Evolutionary conservation across 2,329 filamentous ascomycete species (phyloP), one percentile per base, ranked within the genome.

Genomic region (Neodidymelliopsis sp.): DNA sequence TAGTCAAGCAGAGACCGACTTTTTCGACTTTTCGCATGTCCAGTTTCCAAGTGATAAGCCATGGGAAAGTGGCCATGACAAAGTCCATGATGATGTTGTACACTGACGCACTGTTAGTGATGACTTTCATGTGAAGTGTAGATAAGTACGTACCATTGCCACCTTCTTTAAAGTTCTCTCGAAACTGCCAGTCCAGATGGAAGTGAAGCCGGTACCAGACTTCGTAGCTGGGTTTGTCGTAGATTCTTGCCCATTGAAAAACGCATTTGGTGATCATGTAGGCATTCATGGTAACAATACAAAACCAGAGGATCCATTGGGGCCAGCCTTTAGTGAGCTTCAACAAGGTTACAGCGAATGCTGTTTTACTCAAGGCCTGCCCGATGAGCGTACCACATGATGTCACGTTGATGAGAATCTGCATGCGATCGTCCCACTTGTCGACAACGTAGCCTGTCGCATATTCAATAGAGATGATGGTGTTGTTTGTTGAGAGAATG

Each of bases 21-120:
- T 81, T 82, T 51, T 82, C 79, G 0, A 69, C 69, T 19, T 62
- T 71, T 20, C 74, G 71, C 74, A 82, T 80, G 44, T 78, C 76
- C 33, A 82, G 54, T 2, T 70, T 71, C 64, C 76, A 77, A 1
- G 77, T 79, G 15, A 82, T 74, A 16, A 79, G 56, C 78, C 79
- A 81, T 3, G 79, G 79, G 40, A 81, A 78, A 7, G 67, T 45
- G 0, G 80, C 78, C 56, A 82, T 77, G 0, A 79, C 55, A 29
- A 82, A 80, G 49, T 82, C 80, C 76, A 81, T 81, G 20, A 81
- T 68, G 45, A 81, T 77, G 59, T 81, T 81, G 62, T 80, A 81
- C 4, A 79, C 78, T 81, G 28, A 11, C 2, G 22, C n/a, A 23
- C n/a, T 11, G n/a, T 57, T 38, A 59, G 51, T 19, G 3, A 30